Percentiles rank a stretch among this genome's conserved stretches.
phyloP scores from a whole-genome alignment of 257 asterid species.

The Nicotiana attenuata region DNA sequence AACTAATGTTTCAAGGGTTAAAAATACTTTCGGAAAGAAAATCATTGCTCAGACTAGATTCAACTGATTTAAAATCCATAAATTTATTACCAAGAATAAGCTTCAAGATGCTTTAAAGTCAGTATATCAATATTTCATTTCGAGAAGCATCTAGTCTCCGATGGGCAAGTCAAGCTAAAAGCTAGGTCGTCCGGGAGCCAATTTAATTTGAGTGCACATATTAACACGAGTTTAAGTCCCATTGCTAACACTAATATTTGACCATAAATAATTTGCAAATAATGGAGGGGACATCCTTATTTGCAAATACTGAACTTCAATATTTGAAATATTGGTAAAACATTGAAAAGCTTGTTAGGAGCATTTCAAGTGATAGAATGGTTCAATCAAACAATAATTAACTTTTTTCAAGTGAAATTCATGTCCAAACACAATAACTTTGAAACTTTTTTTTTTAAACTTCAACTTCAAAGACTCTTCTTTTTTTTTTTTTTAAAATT shows the following conservation, averaged over 20 bases:
- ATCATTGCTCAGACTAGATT: background rate
- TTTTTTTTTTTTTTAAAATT: background rate
- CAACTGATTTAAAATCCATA: background rate
- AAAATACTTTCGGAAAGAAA: background rate
- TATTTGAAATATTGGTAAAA: too few relatives aligned
- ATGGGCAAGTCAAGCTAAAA: background rate
- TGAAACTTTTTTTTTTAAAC: background rate
- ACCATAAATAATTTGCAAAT: too few relatives aligned
- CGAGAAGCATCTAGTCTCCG: background rate
- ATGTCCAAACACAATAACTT: background rate
- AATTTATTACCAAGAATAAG: background rate
- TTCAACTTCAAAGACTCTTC: background rate
- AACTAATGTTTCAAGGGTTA: background rate
- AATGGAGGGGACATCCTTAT: too few relatives aligned
- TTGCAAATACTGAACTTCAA: too few relatives aligned
- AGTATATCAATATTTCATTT: background rate
- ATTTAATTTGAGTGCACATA: background rate
- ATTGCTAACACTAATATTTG: too few relatives aligned
- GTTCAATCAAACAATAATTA: background rate
- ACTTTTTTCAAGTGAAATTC: background rate
- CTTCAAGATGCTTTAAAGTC: background rate
- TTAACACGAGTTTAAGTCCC: too few relatives aligned
- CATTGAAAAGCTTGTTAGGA: too few relatives aligned
- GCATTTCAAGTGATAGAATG: too few relatives aligned
- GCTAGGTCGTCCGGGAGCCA: background rate